A percentile compares a stretch with the other conserved stretches of the same genome.
Evolutionary conservation across 768 basidiomycete species (phyloP).

Genomic region (Leccinum disarticulatum): DNA sequence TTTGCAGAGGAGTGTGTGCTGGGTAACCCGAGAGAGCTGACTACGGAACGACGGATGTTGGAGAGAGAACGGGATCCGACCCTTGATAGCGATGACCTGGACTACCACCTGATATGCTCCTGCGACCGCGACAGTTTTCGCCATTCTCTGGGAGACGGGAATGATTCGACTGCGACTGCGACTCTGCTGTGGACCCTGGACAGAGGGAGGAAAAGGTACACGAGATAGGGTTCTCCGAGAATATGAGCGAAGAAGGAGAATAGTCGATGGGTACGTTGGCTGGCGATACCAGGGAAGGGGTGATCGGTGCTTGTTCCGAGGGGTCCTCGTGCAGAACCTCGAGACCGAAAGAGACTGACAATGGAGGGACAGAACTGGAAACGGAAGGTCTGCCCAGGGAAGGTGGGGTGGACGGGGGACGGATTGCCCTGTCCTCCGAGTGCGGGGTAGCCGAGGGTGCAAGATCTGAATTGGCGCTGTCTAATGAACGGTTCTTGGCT

Average conservation of each 20-base stretch:
- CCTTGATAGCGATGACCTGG: no score
- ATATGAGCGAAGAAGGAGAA: not conserved
- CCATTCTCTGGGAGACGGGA: conserved; percentile 18
- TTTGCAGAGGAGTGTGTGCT: no score
- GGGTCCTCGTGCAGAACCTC: conserved; percentile 34
- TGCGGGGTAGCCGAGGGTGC: not conserved
- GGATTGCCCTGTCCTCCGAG: not conserved
- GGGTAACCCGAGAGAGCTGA: no score
- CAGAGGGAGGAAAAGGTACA: conserved; percentile 22
- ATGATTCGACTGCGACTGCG: conserved; percentile 14
- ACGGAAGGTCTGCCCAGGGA: conserved; percentile 22
- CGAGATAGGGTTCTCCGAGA: conserved; percentile 28
- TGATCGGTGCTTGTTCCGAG: conserved; percentile 17
- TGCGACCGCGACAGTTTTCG: not conserved
- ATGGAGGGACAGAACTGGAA: conserved; percentile 22
- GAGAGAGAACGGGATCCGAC: no score
- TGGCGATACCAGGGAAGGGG: conserved; percentile 4
- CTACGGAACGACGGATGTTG: no score
- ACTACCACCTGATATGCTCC: no score
- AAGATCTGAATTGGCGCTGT: conserved; percentile 27
- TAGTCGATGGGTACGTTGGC: not conserved
- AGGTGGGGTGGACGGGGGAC: not conserved
- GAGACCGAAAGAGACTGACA: conserved; percentile 26
- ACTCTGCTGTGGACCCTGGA: conserved; percentile 14
- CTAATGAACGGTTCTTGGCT: not conserved